phyloP scores from a whole-genome alignment of 139 green algal species.

The Coccomyxa sp. region DNA sequence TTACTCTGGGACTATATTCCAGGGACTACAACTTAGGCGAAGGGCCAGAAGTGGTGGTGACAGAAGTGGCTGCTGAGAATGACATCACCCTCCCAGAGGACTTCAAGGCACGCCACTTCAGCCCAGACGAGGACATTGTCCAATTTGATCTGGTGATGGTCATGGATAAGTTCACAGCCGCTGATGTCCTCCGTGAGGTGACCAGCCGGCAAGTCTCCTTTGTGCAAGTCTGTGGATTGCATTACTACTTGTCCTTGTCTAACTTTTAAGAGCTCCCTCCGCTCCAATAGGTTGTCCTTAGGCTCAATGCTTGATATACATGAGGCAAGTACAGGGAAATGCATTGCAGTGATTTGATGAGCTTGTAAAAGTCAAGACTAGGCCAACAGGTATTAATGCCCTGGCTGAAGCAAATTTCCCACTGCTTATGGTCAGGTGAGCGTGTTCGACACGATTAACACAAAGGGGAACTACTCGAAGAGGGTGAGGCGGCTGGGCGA shows the following conservation, averaged over 20 bases:
- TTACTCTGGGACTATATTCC: background rate
- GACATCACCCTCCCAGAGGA: slow-evolving; percentile 27
- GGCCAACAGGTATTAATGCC: no score
- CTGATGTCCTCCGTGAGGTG: slow-evolving; percentile 80
- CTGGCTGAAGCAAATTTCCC: background rate
- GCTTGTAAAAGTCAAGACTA: background rate
- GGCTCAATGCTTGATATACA: background rate
- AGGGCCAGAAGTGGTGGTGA: slow-evolving; percentile 32
- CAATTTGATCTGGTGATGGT: slow-evolving; percentile 67
- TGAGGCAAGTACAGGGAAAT: background rate
- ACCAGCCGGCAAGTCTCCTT: background rate
- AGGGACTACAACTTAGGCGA: slow-evolving; percentile 75
- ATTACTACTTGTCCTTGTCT: background rate
- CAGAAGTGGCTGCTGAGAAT: slow-evolving; percentile 22
- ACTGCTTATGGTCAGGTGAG: slow-evolving; percentile 36
- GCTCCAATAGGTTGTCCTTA: background rate
- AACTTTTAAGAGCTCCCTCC: background rate
- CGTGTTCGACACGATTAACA: slow-evolving; percentile 74
- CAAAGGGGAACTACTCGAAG: slow-evolving; percentile 33
- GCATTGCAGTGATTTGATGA: background rate
- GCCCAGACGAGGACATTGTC: slow-evolving; percentile 60
- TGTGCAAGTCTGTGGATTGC: background rate
- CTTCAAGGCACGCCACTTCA: slow-evolving; percentile 39
- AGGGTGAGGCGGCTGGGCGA: slow-evolving; percentile 70
- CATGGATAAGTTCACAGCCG: slow-evolving; percentile 83